Evolutionary conservation across 2,329 filamentous ascomycete species (phyloP), one percentile per base, ranked within the genome.

Genomic region (Alternaria viburni): DNA sequence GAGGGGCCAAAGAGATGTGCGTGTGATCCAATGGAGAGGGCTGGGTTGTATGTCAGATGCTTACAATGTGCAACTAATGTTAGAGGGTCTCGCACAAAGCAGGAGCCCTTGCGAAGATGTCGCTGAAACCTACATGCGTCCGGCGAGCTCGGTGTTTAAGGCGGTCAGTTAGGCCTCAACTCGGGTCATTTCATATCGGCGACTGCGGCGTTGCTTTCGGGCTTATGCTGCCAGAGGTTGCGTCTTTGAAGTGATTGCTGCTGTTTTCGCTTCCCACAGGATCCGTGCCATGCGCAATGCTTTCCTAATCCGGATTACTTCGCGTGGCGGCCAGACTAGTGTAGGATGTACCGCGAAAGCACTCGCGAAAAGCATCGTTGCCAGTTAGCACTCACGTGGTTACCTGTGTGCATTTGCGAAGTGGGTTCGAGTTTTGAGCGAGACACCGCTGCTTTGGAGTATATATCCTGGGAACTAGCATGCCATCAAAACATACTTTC

Each of bases 371-470:
- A 60, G 32, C 30, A 47, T 57, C 50, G 51, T 60, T 63, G 61
- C n/a, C 64, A 61, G 41, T 63, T 68, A 66, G 66, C 50, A 36
- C 49, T 59, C 65, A 66, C 60, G 63, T 68, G 65, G 28, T 46
- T 30, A 15, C 12, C 25, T 23, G 43, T 54, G 30, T 52, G 51
- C 23, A 41, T 60, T 59, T 49, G 23, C 12, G 10, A 45, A 15
- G 30, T 26, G 23, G 19, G 13, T 45, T 28, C 13, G 25, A 23
- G 11, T 15, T 44, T 56, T 56, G 41, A 21, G 36, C 25, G 51
- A 30, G 57, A 45, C 61, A 45, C 57, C 46, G 61, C 46, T 49
- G 19, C 21, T 41, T 51, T 46, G n/a, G 26, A n/a, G 61, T 51
- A 50, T 55, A 60, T 60, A 54, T 60, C 47, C 47, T 32, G 11